Evolutionary conservation across 2,329 filamentous ascomycete species (phyloP), one percentile per base, ranked within the genome.

Genomic region (Fusarium palustre): DNA sequence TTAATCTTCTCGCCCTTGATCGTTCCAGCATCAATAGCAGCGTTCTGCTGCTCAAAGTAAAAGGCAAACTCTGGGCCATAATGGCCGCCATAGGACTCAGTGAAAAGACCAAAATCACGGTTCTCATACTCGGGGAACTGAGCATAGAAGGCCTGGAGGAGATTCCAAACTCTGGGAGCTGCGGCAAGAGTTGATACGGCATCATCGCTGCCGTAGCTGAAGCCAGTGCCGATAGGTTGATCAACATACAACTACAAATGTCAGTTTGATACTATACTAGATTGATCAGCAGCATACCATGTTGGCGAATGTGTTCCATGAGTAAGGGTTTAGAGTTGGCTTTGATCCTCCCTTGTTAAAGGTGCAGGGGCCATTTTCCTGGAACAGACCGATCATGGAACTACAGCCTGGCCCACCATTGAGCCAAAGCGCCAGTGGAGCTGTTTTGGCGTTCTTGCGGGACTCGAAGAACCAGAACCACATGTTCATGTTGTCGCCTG

Each of bases 281-380:
- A 9, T 28, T 28, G 28, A 28, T 2, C 28, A 9, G 2, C 9
- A 3, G 10, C 5, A 3, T 53, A 62, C 49, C 59, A 91, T 87
- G 66, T 91, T 91, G 64, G 85, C 85, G 28, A 86, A 83, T 66
- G 87, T 86, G 65, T 87, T 88, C 86, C 88, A 91, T 0, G 87
- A 87, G 78, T 85, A 88, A 0, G 87, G 85, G 68, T 91, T 91
- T 7, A 80, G 66, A 15, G 77, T 76, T 0, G 83, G 75, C 55
- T 74, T 66, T 0, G 71, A 59, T 12, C 70, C 68, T 15, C 58
- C 50, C n/a, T 69, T 57, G 42, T 72, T 71, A 76, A 97, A 89
- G 68, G 89, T 91, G 28, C 92, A 90, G 2, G 95, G 94, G 43
- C 95, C 95, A 63, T 97, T 91, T 74, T 90, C 89, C 33, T 82